phyloP scores from a whole-genome alignment of 768 basidiomycete species.

The Boletales sp. region DNA sequence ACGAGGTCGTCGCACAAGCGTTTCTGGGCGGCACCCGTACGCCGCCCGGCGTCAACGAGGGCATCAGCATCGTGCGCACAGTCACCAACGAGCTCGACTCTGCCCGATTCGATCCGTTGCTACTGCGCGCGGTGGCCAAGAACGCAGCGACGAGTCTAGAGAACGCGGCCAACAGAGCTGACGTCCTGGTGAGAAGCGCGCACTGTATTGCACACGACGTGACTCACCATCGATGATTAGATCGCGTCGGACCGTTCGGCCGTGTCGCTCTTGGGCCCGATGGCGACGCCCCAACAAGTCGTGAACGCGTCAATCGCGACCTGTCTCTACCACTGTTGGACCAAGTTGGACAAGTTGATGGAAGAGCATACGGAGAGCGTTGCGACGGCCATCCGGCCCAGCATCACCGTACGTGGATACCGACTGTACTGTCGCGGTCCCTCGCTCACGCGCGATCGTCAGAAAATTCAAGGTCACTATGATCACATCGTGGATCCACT shows the following conservation, averaged over 20 bases:
- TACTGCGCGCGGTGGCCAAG: constrained; percentile 77
- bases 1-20: constrained; percentile 74
- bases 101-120: constrained; percentile 65
- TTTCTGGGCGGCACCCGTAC: constrained; percentile 67
- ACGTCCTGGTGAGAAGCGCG: constrained; percentile 56
- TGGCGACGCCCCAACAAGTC: constrained; percentile 74
- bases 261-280: constrained; percentile 67
- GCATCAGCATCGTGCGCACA: constrained; percentile 68
- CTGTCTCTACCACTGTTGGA: constrained; percentile 44
- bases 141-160: constrained; percentile 68
- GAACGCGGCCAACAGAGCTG: constrained; percentile 57
- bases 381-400: constrained; percentile 49
- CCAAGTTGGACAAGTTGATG: constrained; percentile 20
- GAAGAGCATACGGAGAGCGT: constrained; percentile 38
- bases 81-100: constrained; percentile 77
- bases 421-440: background rate
- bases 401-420: constrained; percentile 49
- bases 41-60: constrained; percentile 75
- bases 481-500: constrained; percentile 61
- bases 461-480: constrained; percentile 37
- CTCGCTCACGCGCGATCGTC: background rate
- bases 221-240: constrained; percentile 34
- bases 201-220: background rate
- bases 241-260: constrained; percentile 70
- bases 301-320: constrained; percentile 76